These are phyloP conservation scores for Penicillium antarcticum DNA, from an alignment of 495 filamentous ascomycete genomes.

Conservation along the genomic window DNA sequence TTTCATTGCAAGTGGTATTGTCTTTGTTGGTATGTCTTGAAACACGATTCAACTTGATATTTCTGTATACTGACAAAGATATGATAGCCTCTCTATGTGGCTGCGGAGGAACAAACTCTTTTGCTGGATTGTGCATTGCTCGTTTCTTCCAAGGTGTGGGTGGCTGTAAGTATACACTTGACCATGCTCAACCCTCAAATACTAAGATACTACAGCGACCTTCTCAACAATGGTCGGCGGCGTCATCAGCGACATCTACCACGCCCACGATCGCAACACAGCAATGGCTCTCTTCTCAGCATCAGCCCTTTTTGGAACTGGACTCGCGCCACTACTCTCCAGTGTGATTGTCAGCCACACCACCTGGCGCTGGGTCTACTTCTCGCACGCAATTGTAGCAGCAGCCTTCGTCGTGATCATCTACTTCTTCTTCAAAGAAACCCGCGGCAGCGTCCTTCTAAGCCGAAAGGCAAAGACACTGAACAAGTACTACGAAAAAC, in stretches of 20 bases:
- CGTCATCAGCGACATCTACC: constrained; percentile 85
- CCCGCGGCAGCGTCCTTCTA: constrained; percentile 76
- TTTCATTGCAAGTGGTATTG: constrained; percentile 67
- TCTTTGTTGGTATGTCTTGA: constrained; percentile 53
- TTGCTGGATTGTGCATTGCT: constrained; percentile 71
- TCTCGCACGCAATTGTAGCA: constrained; percentile 72
- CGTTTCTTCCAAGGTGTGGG: constrained; percentile 75
- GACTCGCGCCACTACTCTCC: constrained; percentile 70
- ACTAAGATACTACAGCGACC: constrained; percentile 43
- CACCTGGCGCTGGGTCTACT: constrained; percentile 89
- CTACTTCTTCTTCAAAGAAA: constrained; percentile 74
- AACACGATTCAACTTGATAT: not conserved
- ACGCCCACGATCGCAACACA: constrained; percentile 73
- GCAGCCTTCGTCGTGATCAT: constrained; percentile 61
- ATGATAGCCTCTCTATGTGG: constrained; percentile 61
- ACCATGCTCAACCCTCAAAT: not conserved
- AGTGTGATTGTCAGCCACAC: constrained; percentile 66
- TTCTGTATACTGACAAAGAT: constrained; percentile 3
- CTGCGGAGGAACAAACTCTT: constrained; percentile 69
- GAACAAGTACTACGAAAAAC: constrained; percentile 75
- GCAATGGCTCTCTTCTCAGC: constrained; percentile 88
- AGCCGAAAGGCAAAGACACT: constrained; percentile 69
- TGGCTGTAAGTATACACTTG: constrained; percentile 41
- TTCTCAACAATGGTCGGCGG: constrained; percentile 94
- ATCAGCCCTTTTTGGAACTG: constrained; percentile 74